A percentile compares a stretch with the other conserved stretches of the same genome.
Conservation (phyloP, 2,329 filamentous ascomycete genomes). For the Phialophora verrucosa region DNA sequence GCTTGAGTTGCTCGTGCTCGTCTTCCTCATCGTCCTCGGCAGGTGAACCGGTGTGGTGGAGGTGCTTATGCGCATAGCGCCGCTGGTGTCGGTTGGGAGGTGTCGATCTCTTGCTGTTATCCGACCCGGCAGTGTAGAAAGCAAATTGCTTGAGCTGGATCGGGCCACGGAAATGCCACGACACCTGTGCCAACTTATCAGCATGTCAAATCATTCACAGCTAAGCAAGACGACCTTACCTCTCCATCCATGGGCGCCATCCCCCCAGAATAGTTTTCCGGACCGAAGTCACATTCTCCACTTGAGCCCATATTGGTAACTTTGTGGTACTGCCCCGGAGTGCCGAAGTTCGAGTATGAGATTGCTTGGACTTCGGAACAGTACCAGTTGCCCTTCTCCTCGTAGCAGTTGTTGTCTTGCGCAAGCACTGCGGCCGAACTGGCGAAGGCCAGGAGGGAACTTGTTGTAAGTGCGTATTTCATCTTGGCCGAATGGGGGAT, state of each 20-base stretch:
- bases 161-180: conserved; percentile 74
- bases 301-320: conserved; percentile 62
- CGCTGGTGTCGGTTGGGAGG: conserved; percentile 43
- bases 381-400: conserved; percentile 65
- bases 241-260: conserved; percentile 73
- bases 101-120: conserved; percentile 46
- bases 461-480: conserved; percentile 23
- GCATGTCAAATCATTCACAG: neutral
- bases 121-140: conserved; percentile 64
- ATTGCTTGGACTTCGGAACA: conserved; percentile 67
- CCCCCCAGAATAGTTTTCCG: conserved; percentile 60
- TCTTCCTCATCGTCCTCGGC: conserved; percentile 43
- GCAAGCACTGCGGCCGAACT: conserved; percentile 20
- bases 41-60: conserved; percentile 55
- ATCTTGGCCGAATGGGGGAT: conserved; percentile 15
- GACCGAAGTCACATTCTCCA: conserved; percentile 60
- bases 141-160: conserved; percentile 70
- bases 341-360: conserved; percentile 68
- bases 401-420: conserved; percentile 22
- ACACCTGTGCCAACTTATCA: conserved; percentile 59
- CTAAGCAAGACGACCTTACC: conserved; percentile 55
- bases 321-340: conserved; percentile 67
- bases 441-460: conserved; percentile 26
- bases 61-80: conserved; percentile 57
- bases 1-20: conserved; percentile 46